A percentile compares a stretch with the other conserved stretches of the same genome.
Conservation (phyloP, 495 filamentous ascomycete genomes). For the Poronia punctata region DNA sequence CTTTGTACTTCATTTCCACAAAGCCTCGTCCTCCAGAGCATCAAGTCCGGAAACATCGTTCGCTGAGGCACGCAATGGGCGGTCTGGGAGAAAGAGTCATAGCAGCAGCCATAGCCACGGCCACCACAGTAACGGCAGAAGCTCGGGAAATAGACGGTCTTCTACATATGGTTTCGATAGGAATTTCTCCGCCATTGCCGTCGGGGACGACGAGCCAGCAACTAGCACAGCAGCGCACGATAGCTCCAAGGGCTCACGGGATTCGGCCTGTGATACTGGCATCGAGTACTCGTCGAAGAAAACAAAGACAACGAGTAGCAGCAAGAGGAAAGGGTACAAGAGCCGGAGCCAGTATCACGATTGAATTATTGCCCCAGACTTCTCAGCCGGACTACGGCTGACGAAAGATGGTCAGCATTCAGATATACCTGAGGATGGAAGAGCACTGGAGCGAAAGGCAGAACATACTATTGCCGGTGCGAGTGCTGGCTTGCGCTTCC, state of each 20-base stretch:
- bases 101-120: constrained; percentile 5
- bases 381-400: not conserved
- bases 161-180: constrained; percentile 16
- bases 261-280: constrained; percentile 17
- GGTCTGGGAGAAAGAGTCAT: constrained; percentile 20
- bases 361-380: not conserved
- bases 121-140: constrained; percentile 14
- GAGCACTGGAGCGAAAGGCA: too few species aligned
- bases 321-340: constrained; percentile 29
- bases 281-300: constrained; percentile 22
- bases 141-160: constrained; percentile 17
- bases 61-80: constrained; percentile 22
- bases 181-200: constrained; percentile 16
- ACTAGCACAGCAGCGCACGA: constrained; percentile 9
- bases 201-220: constrained; percentile 15
- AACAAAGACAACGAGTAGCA: constrained; percentile 16
- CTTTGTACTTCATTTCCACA: not conserved
- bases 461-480: too few species aligned
- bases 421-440: too few species aligned
- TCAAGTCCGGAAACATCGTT: constrained; percentile 24
- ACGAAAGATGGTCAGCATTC: too few species aligned
- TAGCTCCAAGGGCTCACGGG: constrained; percentile 14
- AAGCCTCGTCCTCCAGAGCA: constrained; percentile 12
- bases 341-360: constrained; percentile 18
- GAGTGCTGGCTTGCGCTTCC: too few species aligned